Conservation (phyloP, 805 yeast genomes). For the Isabelozyma heimii region DNA sequence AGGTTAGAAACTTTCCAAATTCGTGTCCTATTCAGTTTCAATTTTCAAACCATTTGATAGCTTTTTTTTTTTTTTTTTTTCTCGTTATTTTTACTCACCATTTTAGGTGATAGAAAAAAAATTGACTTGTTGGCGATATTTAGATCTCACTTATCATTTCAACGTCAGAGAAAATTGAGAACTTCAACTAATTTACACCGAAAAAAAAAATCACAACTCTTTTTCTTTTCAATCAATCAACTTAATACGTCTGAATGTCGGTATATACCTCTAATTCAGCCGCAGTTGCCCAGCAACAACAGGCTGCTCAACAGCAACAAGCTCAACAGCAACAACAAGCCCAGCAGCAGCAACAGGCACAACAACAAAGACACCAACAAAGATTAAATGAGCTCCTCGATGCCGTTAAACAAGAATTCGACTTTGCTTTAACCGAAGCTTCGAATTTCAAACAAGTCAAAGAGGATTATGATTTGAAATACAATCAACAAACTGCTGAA, state of each 20-base stretch:
- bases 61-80: neutral
- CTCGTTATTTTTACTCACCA: neutral
- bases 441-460: constrained; percentile 82
- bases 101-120: neutral
- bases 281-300: constrained; percentile 19
- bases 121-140: neutral
- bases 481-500: constrained; percentile 88
- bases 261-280: constrained; percentile 36
- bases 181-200: neutral
- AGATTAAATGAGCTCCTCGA: constrained; percentile 78
- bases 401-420: constrained; percentile 89
- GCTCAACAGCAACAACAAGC: constrained; percentile 16
- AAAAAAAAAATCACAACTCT: neutral
- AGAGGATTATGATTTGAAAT: constrained; percentile 87
- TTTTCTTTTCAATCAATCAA: neutral
- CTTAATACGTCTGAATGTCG: constrained; percentile 19
- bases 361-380: constrained; percentile 43
- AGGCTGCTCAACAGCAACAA: constrained; percentile 15
- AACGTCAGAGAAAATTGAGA: neutral
- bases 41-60: too few relatives aligned
- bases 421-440: constrained; percentile 80
- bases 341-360: constrained; percentile 25
- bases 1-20: too few relatives aligned
- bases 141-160: neutral
- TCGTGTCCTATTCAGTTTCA: too few relatives aligned